Evolutionary conservation across 1,284 basidiomycete genomes (phyloP).

Genomic region (Porphyrellus sp.): DNA sequence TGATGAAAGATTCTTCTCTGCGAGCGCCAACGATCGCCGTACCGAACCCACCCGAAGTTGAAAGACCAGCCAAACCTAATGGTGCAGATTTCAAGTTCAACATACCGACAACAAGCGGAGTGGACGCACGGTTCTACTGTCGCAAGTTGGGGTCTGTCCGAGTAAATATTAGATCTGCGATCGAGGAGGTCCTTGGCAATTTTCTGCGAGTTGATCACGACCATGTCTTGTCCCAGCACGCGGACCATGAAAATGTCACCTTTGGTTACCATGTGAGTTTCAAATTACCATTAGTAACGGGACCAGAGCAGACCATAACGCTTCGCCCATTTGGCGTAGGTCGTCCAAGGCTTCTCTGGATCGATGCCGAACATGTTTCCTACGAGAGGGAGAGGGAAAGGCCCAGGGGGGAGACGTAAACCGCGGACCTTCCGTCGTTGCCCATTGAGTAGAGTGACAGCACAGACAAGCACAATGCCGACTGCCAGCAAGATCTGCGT

Average conservation of each 20-base stretch:
- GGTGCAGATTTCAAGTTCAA: not conserved
- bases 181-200: conserved; percentile 27
- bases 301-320: conserved; percentile 17
- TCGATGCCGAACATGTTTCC: conserved; percentile 26
- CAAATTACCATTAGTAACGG: not conserved
- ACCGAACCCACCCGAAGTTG: conserved; percentile 21
- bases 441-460: conserved; percentile 10
- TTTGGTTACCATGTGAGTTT: conserved; percentile 4
- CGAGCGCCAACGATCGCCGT: conserved; percentile 25
- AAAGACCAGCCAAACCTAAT: conserved; percentile 27
- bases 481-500: conserved; percentile 1
- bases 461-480: conserved; percentile 1
- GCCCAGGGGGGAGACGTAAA: conserved; percentile 23
- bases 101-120: not conserved
- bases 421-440: conserved; percentile 1
- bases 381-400: conserved; percentile 20
- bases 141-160: conserved; percentile 28
- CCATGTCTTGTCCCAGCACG: conserved; percentile 22
- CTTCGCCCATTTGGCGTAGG: conserved; percentile 22
- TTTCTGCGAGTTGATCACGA: conserved; percentile 25
- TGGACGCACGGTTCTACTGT: conserved; percentile 21
- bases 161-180: conserved; percentile 25
- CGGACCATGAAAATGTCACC: conserved; percentile 24
- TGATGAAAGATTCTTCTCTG: conserved; percentile 31
- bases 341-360: conserved; percentile 17